Evolutionary conservation across 257 asterid species (phyloP), one percentile per base, ranked within the genome.

Genomic region (Perilla frutescens): DNA sequence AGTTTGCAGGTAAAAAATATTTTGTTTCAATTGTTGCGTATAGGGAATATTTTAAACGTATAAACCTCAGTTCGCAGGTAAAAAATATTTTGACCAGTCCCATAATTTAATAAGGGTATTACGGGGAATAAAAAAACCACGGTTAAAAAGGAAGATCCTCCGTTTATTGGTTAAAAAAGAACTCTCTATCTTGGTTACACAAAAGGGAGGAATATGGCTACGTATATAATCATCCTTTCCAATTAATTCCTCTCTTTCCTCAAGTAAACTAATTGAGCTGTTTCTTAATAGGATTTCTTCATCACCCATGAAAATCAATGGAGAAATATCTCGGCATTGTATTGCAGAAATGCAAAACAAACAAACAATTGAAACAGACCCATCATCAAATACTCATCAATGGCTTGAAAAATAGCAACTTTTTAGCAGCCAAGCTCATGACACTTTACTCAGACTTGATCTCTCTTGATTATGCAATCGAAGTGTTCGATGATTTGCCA

Each of bases 361-460:
- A 54, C 73, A 70, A 72, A 14, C 85, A 84, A 36, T 66, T 87
- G 77, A 81, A 81, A 62, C 81, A 84, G 66, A 72, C 76, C 77
- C 91, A 84, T 81, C 82, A 82, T 79, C 89, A 87, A 47, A 69
- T 77, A 45, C 77, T 82, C 71, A 61, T 79, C 71, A 84, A 87
- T 72, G 82, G 86, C 76, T 76, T 84, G 44, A 67, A 78, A 62
- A 67, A 73, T 5, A 59, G 59, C 80, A 82, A 76, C 75, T 82
- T 80, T 58, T 71, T 84, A 66, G 84, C 79, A 15, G 73, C 85
- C 63, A 86, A 86, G 72, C 78, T 86, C 58, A 47, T 82, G 41
- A 20, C 75, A 26, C 62, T 76, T 36, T 79, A 84, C 70, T 74
- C 89, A 32, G 78, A 74, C 48, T 60, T 80, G 73, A 77, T 84